Evolutionary conservation across 2,329 filamentous ascomycete species (phyloP), one percentile per base, ranked within the genome.

Genomic region (Thelonectria rubi): DNA sequence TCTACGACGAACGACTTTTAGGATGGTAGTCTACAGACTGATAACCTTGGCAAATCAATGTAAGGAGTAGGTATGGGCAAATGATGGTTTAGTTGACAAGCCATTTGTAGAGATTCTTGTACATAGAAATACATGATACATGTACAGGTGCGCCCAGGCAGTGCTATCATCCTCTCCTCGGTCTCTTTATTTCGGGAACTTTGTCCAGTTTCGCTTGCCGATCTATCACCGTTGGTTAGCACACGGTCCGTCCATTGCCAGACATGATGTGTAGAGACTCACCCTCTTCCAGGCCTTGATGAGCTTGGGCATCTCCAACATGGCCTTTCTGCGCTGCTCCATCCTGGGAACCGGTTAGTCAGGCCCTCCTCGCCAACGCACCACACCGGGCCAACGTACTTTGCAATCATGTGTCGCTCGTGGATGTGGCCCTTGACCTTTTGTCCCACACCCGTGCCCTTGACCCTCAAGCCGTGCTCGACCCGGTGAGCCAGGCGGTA

Each of bases 261-360:
- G 20, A 53, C 54, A 26, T 9, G 18, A 5, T 6, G 4, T n/a
- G n/a, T 21, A 12, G 8, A 30, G 45, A 39, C 48, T 58, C 81
- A 95, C 92, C 87, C 91, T 89, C 81, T 97, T 97, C 95, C 94
- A 99, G 77, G 91, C 84, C 78, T 91, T 87, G 76, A 99, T 92
- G 81, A 98, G 86, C 73, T 90, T 88, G 66, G 94, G 93, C 95
- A 99, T 99, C 62, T 90, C 89, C 81, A 96, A 78, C 92, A 98
- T 97, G 62, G 95, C 95, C 78, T 92, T 86, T 84, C 91, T 91
- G 80, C 93, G 89, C 81, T 91, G 88, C 77, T 97, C 93, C 85
- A 98, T 86, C 78, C 90, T 91, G 73, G 63, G 58, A 6, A 34
- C 34, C 14, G 14, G 65, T 72, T 55, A 72, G 70, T 53, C 42